phyloP scores from a whole-genome alignment of 2,329 filamentous ascomycete species.

The Ophiocordyceps camponoti-saundersi region DNA sequence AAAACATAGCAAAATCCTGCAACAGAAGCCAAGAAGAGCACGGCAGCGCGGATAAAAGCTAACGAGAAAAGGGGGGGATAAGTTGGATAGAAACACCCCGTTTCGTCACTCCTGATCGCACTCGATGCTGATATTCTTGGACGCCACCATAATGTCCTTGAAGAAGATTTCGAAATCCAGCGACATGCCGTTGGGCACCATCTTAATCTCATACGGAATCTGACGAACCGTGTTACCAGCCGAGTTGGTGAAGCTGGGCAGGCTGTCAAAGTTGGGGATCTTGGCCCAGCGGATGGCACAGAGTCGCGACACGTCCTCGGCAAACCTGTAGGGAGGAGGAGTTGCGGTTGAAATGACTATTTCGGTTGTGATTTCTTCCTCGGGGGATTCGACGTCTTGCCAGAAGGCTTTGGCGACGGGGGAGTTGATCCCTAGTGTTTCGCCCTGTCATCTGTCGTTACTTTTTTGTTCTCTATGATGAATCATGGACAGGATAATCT shows the following conservation, averaged over 20 bases:
- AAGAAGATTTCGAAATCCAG: slow-evolving; percentile 5
- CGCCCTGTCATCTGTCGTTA: slow-evolving; percentile 2
- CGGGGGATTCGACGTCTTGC: slow-evolving; percentile 2
- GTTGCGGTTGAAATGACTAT: slow-evolving; percentile 2
- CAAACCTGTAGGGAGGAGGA: slow-evolving; percentile 1
- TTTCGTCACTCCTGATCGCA: not conserved
- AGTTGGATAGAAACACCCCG: too few relatives aligned
- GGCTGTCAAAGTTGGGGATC: slow-evolving; percentile 1
- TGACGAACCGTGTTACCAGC: not conserved
- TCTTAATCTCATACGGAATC: slow-evolving; percentile 2
- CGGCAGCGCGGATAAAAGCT: too few relatives aligned
- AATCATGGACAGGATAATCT: not conserved
- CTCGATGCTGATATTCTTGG: slow-evolving; percentile 3
- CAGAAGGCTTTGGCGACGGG: slow-evolving; percentile 1
- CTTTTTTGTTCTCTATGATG: too few relatives aligned
- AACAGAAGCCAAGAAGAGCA: not conserved
- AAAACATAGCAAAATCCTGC: too few relatives aligned
- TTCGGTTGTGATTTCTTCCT: slow-evolving; percentile 1
- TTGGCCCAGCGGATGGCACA: slow-evolving; percentile 4
- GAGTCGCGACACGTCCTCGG: slow-evolving; percentile 3
- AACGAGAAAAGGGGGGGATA: not conserved
- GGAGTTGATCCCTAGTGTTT: not conserved
- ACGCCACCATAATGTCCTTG: slow-evolving; percentile 1
- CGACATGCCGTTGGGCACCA: slow-evolving; percentile 3
- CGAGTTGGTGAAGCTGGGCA: slow-evolving; percentile 2